Conservation (phyloP, 495 filamentous ascomycete genomes). For the Oidiodendron maius region DNA sequence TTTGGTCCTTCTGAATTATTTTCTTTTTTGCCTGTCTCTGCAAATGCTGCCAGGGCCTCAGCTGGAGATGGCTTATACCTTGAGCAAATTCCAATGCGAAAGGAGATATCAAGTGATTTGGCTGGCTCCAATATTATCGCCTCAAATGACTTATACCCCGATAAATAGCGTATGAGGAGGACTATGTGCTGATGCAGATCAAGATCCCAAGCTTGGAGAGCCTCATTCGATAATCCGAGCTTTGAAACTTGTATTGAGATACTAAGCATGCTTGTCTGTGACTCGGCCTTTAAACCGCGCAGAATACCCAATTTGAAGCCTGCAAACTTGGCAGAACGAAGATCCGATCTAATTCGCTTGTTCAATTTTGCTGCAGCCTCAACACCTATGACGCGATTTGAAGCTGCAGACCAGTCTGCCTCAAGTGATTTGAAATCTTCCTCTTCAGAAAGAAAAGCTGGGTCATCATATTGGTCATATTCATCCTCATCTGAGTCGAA, state of each 20-base stretch:
- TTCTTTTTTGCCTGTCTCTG: conserved; percentile 20
- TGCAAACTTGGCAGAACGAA: conserved; percentile 52
- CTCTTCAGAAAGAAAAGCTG: conserved; percentile 18
- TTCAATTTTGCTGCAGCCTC: conserved; percentile 11
- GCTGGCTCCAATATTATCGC: conserved; percentile 17
- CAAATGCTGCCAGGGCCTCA: conserved; percentile 23
- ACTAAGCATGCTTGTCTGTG: conserved; percentile 44
- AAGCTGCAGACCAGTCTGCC: neutral
- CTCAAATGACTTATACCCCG: conserved; percentile 49
- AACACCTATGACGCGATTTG: neutral
- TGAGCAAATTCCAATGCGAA: conserved; percentile 40
- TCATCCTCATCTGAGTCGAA: conserved; percentile 19
- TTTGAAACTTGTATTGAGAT: conserved; percentile 62
- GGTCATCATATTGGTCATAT: conserved; percentile 22
- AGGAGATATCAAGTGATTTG: conserved; percentile 12
- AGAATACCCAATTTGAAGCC: conserved; percentile 73
- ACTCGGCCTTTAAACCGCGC: conserved; percentile 36
- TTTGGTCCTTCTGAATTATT: neutral
- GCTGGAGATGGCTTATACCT: conserved; percentile 40
- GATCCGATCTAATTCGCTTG: conserved; percentile 53
- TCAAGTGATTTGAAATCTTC: conserved; percentile 19
- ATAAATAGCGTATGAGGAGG: conserved; percentile 63
- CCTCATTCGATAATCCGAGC: conserved; percentile 72
- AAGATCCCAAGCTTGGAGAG: conserved; percentile 72
- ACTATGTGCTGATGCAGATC: conserved; percentile 63